Evolutionary conservation across 1,284 basidiomycete species (phyloP), one percentile per base, ranked within the genome.

Genomic region (Irpex rosettiformis): DNA sequence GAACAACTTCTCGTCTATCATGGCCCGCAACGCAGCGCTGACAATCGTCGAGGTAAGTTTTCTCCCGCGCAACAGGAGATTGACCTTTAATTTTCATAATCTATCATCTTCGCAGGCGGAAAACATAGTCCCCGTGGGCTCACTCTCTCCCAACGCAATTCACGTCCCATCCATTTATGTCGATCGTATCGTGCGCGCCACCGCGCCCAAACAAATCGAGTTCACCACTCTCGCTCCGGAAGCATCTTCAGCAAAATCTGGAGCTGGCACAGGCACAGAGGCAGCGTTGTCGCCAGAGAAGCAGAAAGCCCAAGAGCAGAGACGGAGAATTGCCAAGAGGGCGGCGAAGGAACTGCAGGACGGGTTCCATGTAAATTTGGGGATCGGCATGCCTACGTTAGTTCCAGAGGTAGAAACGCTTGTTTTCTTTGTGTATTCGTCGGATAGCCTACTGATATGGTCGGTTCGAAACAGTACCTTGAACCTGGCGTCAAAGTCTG

Each of bases 341-440:
- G 93, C 94, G 2, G 93, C 94, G 5, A 89, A 88, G 76, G 95
- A 97, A 75, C 84, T 97, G 67, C 88, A 90, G 71, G 88, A 97
- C 71, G 95, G 95, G 3, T 93, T 84, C 77, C 92, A 95, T 66
- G 80, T 82, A 59, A 87, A 86, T 66, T 70, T 86, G 58, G 82
- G 77, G 54, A 89, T 89, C 62, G 94, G 94, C 30, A 97, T 97
- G 87, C 94, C 95, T n/a, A 96, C 93, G 24, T 82, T 97, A 11
- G 92, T 95, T 16, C 93, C 94, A 11, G 70, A 71, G 67, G 69
- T 69, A 24, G 40, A 67, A 8, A 10, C 24, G 27, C 29, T 13
- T 21, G 7, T 4, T 28, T 22, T 55, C 2, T 2, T 24, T 28
- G 58, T 2, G 30, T 5, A 18, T 6, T 21, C n/a, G 42, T 22